Base-by-base conservation (phyloP, 116 monocot species). In the Posidonia oceanica region DNA sequence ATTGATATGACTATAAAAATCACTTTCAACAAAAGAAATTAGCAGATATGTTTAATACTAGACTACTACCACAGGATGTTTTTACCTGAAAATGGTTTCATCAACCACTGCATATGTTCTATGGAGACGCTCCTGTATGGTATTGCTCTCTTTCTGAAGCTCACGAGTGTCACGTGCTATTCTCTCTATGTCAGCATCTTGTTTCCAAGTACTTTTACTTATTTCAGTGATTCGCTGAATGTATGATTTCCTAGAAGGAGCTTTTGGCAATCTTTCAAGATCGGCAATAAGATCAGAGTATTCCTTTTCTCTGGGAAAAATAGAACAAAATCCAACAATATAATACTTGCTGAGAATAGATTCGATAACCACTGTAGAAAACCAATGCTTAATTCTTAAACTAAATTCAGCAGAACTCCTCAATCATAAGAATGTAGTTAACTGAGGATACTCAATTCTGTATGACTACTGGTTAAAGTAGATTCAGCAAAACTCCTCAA, bases 101-200 rank as follows among this genome's bases (percentile, higher is more conserved):
- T 79, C 76, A 75, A 83, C 79, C 42, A 83, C 79, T 29, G 76
- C 68, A 79, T 79, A 76, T 23, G 76, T 79, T 69, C 83, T 79
- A 67, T 76, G 70, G 54, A 83, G 79, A 10, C 79, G 76, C 59
- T 83, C 83, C 5, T 69, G 73, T 15, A 83, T 76, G 54, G 76
- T 70, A 68, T 83, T 83, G 59, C 79, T 79, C 61, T 79, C 83
- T 56, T 76, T n/a, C 55, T 83, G 79, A 76, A 83, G 69, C 18
- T 79, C 73, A n/a, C 83, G 69, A 54, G 76, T 83, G 55, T 83
- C 83, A 74, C 57, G 62, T 23, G 79, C 17, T 14, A 83, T 79
- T 52, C 66, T 68, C 14, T 76, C 59, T 39, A 83, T 73, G 16
- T 83, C 83, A 36, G 76, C 65, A 71, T 83, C 83, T 70, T 76